Base-by-base conservation (phyloP, 2,329 filamentous ascomycete genomes). In the Didymella lethalis region DNA sequence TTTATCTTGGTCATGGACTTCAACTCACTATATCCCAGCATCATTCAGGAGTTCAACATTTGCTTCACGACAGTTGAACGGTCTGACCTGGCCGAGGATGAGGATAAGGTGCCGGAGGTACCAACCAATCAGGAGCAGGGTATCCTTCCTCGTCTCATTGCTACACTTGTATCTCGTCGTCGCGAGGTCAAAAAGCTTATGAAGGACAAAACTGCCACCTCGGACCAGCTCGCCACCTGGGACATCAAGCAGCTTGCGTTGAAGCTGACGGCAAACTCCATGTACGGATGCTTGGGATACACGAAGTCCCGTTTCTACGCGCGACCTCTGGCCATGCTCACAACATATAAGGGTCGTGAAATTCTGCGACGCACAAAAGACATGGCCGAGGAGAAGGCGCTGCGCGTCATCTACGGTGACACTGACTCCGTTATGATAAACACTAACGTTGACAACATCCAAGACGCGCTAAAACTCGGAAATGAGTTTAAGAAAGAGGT, bases 351-450 rank as follows among this genome's bases (percentile, higher is more conserved):
- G 78, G 95, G 95, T 57, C 92, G 95, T 82, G 95, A 99, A 81
- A 98, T 99, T 86, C 83, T 99, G 59, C 88, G 91, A 64, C 96
- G 92, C 75, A 99, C 95, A 56, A 99, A 98, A 78, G 93, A 96
- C 53, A 86, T 99, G 62, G 95, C 95, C 10, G 95, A 99, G 79
- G 91, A 88, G 70, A 93, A 91, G 67, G 89, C 93, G 59, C 85
- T 99, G 29, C 91, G 95, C 72, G 95, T 99, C 76, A 98, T 99
- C 64, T 99, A 99, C 70, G 95, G 95, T 81, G 95, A 99, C 79
- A 99, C 95, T 12, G 95, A 99, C 79, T 99, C 95, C 8, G 95
- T 99, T 79, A 99, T 99, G 95, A 98, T 99, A 82, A 99, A 99
- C 74, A 96, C 95, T 64, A 98, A 98, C 73, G 93, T 95, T 54